These are phyloP conservation scores for Amanita pseudoporphyria DNA, from an alignment of 768 basidiomycete genomes.

Conservation along the genomic window DNA sequence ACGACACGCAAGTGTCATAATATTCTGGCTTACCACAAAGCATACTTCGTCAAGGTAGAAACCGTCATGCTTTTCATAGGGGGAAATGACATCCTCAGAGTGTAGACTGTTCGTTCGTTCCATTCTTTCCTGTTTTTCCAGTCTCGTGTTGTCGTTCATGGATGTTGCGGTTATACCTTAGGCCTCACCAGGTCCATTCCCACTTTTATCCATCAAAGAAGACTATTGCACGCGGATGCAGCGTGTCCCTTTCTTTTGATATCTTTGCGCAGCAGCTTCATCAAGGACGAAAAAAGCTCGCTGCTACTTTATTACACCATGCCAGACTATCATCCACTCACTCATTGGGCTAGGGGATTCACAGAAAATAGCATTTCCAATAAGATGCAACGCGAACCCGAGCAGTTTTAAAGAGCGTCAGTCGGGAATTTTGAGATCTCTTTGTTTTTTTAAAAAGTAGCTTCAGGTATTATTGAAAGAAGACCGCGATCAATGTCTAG, in stretches of 20 bases:
- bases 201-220: neutral
- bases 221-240: neutral
- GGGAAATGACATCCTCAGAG: neutral
- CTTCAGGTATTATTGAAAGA: too few relatives aligned
- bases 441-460: too few relatives aligned
- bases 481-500: too few relatives aligned
- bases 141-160: neutral
- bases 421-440: too few relatives aligned
- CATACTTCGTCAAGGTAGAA: neutral
- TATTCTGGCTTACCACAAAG: neutral
- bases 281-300: too few relatives aligned
- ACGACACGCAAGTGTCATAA: neutral
- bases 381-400: too few relatives aligned
- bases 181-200: neutral
- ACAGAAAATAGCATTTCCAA: too few relatives aligned
- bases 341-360: too few relatives aligned
- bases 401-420: too few relatives aligned
- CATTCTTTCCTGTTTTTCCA: too few relatives aligned
- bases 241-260: neutral
- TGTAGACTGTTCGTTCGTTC: too few relatives aligned
- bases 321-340: too few relatives aligned
- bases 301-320: neutral
- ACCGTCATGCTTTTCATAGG: neutral
- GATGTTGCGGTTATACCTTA: neutral
- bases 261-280: neutral